These are phyloP conservation scores for Pichia exigua DNA, from an alignment of 805 yeast species.

Conservation along the genomic window DNA sequence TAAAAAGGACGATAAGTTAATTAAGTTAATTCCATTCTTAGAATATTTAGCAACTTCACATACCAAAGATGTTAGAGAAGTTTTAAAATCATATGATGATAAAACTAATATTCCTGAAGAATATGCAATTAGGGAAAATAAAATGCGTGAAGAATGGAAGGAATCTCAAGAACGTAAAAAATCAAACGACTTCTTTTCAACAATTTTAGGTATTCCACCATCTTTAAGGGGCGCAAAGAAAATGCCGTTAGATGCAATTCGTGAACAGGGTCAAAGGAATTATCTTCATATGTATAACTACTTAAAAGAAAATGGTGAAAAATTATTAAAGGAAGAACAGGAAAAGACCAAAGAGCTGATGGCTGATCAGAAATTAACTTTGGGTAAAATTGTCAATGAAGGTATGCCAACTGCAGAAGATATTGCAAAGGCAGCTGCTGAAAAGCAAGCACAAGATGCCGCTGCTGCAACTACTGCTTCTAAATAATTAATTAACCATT, in stretches of 20 bases:
- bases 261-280: slow-evolving; percentile 89
- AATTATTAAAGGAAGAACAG: slow-evolving; percentile 79
- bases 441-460: slow-evolving; percentile 8
- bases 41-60: slow-evolving; percentile 88
- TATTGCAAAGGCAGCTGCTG: slow-evolving; percentile 31
- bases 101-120: slow-evolving; percentile 66
- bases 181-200: slow-evolving; percentile 17
- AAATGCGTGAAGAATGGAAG: slow-evolving; percentile 64
- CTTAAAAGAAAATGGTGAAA: slow-evolving; percentile 49
- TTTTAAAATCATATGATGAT: slow-evolving; percentile 64
- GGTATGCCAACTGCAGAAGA: slow-evolving; percentile 75
- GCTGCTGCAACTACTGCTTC: not conserved
- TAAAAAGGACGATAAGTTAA: slow-evolving; percentile 66
- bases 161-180: slow-evolving; percentile 36
- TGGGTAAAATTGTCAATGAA: slow-evolving; percentile 79
- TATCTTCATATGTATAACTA: slow-evolving; percentile 70
- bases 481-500: not conserved
- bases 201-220: slow-evolving; percentile 55
- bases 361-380: slow-evolving; percentile 75
- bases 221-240: slow-evolving; percentile 36
- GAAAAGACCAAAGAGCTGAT: slow-evolving; percentile 70
- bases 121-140: slow-evolving; percentile 68
- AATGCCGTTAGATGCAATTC: slow-evolving; percentile 80
- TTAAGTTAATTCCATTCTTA: slow-evolving; percentile 81
- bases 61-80: slow-evolving; percentile 83